Evolutionary conservation across 768 basidiomycete genomes (phyloP).

Genomic region (Lactifluus subvellereus): DNA sequence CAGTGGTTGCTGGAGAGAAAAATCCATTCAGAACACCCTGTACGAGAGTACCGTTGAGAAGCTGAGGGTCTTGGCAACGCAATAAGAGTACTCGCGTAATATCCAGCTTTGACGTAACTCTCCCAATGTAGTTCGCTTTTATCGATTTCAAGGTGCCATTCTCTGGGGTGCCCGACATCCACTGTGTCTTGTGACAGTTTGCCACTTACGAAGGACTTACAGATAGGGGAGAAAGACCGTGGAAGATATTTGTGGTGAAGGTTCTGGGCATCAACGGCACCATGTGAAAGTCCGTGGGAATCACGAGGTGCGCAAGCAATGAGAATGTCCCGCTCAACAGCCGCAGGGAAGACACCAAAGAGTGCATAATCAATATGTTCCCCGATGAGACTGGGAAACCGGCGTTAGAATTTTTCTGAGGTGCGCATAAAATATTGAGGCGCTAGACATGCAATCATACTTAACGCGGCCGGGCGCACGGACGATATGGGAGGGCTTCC

Average conservation of each 20-base stretch:
- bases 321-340: conserved; percentile 77
- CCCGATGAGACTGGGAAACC: conserved; percentile 40
- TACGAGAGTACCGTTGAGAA: not conserved
- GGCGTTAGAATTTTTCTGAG: not conserved
- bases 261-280: conserved; percentile 60
- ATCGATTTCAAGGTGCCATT: conserved; percentile 74
- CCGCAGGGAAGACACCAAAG: conserved; percentile 81
- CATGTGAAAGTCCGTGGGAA: conserved; percentile 35
- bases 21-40: conserved; percentile 66
- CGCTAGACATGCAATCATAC: conserved; percentile 34
- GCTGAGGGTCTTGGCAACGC: not conserved
- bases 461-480: conserved; percentile 81
- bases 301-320: conserved; percentile 59
- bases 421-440: conserved; percentile 28
- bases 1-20: conserved; percentile 34
- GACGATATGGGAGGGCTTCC: conserved; percentile 61
- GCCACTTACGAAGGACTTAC: conserved; percentile 30
- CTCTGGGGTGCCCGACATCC: conserved; percentile 39
- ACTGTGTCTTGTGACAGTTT: conserved; percentile 34
- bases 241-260: conserved; percentile 52
- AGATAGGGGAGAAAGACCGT: conserved; percentile 52
- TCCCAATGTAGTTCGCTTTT: conserved; percentile 71
- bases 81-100: conserved; percentile 49
- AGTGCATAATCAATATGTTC: conserved; percentile 83
- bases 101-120: conserved; percentile 83